These are phyloP conservation scores for Cryptococcus sp. DNA, from an alignment of 1,284 basidiomycete genomes.

Conservation along the genomic window DNA sequence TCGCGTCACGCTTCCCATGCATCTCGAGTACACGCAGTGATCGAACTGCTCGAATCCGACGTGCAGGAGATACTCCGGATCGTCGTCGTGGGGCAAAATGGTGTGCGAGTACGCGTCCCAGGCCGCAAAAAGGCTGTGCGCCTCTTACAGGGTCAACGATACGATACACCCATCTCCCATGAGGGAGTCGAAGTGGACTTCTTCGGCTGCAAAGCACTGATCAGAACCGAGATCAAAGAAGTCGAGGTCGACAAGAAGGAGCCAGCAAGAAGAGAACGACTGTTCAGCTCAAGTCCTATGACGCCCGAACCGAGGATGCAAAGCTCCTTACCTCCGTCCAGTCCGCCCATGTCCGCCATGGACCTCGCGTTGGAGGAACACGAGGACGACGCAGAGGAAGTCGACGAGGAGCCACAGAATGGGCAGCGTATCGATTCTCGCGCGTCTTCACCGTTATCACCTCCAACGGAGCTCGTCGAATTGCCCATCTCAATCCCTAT, in stretches of 20 bases:
- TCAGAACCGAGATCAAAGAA: conserved; percentile 16
- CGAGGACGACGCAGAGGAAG: not conserved
- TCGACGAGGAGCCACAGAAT: conserved; percentile 4
- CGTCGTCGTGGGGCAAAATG: conserved; percentile 52
- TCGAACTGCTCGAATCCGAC: conserved; percentile 29
- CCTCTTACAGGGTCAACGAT: conserved; percentile 28
- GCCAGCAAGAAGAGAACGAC: conserved; percentile 5
- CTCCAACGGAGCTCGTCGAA: conserved; percentile 9
- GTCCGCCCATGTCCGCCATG: conserved; percentile 18
- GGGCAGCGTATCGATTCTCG: conserved; percentile 4
- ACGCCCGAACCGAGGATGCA: not conserved
- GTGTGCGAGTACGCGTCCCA: conserved; percentile 32
- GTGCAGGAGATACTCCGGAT: conserved; percentile 25
- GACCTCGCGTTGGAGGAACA: not conserved
- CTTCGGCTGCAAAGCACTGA: conserved; percentile 35
- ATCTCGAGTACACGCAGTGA: conserved; percentile 44
- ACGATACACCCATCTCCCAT: conserved; percentile 16
- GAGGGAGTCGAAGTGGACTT: conserved; percentile 40
- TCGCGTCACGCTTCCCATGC: conserved; percentile 46
- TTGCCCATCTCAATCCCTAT: conserved; percentile 5
- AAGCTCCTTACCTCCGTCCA: conserved; percentile 23
- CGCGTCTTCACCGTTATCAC: conserved; percentile 19
- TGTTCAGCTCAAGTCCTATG: conserved; percentile 20
- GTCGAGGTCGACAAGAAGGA: conserved; percentile 4
- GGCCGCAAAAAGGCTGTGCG: conserved; percentile 15